These are phyloP conservation scores for Fragaria vesca DNA, from an alignment of 306 rosid species.

Conservation along the genomic window DNA sequence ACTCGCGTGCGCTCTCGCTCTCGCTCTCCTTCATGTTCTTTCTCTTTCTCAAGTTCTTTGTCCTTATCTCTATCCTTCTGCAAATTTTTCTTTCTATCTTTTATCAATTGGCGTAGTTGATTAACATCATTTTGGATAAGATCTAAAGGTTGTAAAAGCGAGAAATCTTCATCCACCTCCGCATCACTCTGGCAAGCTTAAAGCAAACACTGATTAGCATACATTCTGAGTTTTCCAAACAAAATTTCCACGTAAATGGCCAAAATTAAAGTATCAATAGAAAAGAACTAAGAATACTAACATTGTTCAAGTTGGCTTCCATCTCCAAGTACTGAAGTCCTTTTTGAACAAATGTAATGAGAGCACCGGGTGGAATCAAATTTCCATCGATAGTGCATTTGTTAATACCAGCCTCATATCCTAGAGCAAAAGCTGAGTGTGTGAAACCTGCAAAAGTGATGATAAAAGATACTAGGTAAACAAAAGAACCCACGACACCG, in stretches of 20 bases:
- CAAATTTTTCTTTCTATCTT: slow-evolving; percentile 60
- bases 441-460: slow-evolving; percentile 66
- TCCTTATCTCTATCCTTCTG: slow-evolving; percentile 61
- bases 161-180: slow-evolving; percentile 92
- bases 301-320: slow-evolving; percentile 98
- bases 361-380: slow-evolving; percentile 86
- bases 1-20: slow-evolving; percentile 62
- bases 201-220: slow-evolving; percentile 61
- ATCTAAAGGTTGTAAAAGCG: slow-evolving; percentile 86
- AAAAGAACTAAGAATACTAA: slow-evolving; percentile 48
- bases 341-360: slow-evolving; percentile 83
- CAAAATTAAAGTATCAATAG: not conserved
- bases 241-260: not conserved
- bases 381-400: slow-evolving; percentile 84
- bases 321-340: slow-evolving; percentile 97
- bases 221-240: slow-evolving; percentile 30
- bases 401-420: slow-evolving; percentile 90
- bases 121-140: slow-evolving; percentile 85
- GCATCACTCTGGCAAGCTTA: slow-evolving; percentile 89
- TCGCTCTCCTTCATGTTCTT: slow-evolving; percentile 66
- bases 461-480: not conserved
- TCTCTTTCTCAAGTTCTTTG: slow-evolving; percentile 58
- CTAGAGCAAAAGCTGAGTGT: slow-evolving; percentile 91
- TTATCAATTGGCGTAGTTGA: slow-evolving; percentile 73
- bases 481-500: not conserved